phyloP scores from a whole-genome alignment of 345 rosid species.

The Eucalyptus tenuipes region DNA sequence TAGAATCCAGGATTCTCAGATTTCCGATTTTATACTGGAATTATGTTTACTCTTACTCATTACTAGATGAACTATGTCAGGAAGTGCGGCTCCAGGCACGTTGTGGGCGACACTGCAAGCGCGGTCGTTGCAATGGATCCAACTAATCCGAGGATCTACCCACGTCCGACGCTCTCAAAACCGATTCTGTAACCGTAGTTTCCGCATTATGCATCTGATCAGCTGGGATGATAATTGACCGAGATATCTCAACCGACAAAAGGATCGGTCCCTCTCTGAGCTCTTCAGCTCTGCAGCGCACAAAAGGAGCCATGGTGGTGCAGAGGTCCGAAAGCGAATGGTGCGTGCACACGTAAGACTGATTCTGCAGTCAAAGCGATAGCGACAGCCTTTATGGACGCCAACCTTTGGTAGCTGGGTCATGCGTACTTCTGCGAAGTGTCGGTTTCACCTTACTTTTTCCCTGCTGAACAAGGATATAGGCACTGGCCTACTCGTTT shows the following conservation, averaged over 20 bases:
- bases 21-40: too few species aligned
- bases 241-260: not conserved
- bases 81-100: not conserved
- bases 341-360: not conserved
- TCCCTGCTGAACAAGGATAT: not conserved
- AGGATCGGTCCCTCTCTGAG: not conserved
- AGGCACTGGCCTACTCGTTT: not conserved
- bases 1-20: too few species aligned
- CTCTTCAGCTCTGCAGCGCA: not conserved
- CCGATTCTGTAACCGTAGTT: not conserved
- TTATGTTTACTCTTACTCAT: too few species aligned
- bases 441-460: not conserved
- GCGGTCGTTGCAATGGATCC: not conserved
- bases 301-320: not conserved
- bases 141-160: not conserved
- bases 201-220: not conserved
- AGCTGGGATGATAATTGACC: not conserved
- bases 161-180: not conserved
- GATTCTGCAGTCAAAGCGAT: not conserved
- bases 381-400: not conserved
- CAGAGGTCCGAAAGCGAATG: not conserved
- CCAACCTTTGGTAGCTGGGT: not conserved
- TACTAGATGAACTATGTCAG: not conserved
- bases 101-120: not conserved
- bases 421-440: not conserved